Base-by-base conservation (phyloP, 495 filamentous ascomycete genomes). In the Parmelia sp. region DNA sequence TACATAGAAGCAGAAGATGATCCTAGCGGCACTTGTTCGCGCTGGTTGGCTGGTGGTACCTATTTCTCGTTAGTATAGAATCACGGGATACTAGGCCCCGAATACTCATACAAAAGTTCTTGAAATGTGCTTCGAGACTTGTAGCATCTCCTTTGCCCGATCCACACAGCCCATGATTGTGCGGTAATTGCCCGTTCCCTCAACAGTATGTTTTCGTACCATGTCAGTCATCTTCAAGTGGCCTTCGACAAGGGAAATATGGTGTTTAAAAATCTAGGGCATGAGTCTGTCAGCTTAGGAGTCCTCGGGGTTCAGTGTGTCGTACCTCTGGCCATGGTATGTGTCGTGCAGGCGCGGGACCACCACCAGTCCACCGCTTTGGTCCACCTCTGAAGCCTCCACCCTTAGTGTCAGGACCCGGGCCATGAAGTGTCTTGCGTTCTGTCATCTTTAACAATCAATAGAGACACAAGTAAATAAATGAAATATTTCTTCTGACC, bases 191-290 rank as follows among this genome's bases (percentile, higher is more conserved):
- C 60, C 65, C 15, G 70, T 63, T 35, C 65, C 66, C 27, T 65
- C 60, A 9, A 69, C 71, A 11, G 71, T 71, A 23, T 74, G 69
- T 47, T 75, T 70, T 17, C 65, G 62, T 11, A 75, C 60, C 72
- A 75, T 73, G 31, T 72, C 69, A n/a, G 73, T 61, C 73, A 75
- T 75, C 49, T 69, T 69, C 33, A 70, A 14, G 49, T 75, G 73
- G n/a, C 73, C 73, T 64, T 74, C 72, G 40, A 74, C 37, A 17
- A 68, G 21, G 4, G 72, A 74, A 0, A 74, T 68, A 53, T 75
- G 73, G 61, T 70, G 66, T 58, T 67, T 68, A 55, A 75, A 74
- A 6, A 75, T 67, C 73, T 74, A 31, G 11, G 9, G 15, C 25
- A 27, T 4, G 19, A 31, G 21, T 42, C n/a, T 25, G 37, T 63